Conservation (phyloP, 352 stramenopile species). For the Pythium insidiosum region DNA sequence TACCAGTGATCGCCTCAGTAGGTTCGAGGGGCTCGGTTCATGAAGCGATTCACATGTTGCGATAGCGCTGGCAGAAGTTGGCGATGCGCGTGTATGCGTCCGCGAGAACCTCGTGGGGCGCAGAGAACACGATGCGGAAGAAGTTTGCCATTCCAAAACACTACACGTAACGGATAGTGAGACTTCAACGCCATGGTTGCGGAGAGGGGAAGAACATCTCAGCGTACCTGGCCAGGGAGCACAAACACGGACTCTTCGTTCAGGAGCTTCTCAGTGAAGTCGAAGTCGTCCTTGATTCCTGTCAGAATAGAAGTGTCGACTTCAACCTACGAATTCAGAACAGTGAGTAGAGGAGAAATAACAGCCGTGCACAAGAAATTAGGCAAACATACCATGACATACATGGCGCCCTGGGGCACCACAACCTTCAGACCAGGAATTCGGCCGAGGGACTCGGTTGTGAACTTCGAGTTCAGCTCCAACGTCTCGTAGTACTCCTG, state of each 20-base stretch:
- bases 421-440: conserved; percentile 86
- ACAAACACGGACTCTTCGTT: conserved; percentile 95
- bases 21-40: no score
- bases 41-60: no score
- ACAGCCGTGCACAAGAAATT: neutral
- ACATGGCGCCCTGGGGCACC: conserved; percentile 92
- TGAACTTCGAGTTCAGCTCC: conserved; percentile 84
- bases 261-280: conserved; percentile 91
- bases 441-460: conserved; percentile 53
- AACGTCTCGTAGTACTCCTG: conserved; percentile 72
- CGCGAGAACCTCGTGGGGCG: conserved; percentile 46
- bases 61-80: conserved; percentile 50
- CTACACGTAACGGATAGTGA: conserved; percentile 3
- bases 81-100: conserved; percentile 60
- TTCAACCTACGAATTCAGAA: conserved; percentile 8
- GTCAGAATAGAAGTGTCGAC: conserved; percentile 49
- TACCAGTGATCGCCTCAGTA: neutral
- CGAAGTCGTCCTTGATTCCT: conserved; percentile 87
- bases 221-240: conserved; percentile 79
- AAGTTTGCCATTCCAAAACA: conserved; percentile 66
- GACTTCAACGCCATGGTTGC: neutral
- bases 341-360: neutral
- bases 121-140: conserved; percentile 70
- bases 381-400: conserved; percentile 79
- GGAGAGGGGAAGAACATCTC: neutral